These are phyloP conservation scores for Linnemannia elongata DNA, from an alignment of 192 early-diverging fungal genomes.

Conservation along the genomic window DNA sequence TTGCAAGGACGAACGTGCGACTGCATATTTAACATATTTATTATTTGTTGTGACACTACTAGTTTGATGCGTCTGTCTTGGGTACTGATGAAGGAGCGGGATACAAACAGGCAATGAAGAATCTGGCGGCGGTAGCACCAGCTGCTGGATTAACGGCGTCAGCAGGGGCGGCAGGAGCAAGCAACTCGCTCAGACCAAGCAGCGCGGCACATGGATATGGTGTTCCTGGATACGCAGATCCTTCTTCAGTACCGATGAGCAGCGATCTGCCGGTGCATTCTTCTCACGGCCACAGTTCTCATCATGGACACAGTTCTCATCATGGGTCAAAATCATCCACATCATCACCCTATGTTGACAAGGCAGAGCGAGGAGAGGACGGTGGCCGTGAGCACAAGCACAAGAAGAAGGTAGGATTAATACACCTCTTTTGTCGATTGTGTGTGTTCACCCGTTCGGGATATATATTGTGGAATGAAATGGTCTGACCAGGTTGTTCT, in stretches of 20 bases:
- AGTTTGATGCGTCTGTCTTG: slow-evolving; percentile 51
- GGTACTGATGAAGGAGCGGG: slow-evolving; percentile 40
- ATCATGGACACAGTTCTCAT: slow-evolving; percentile 26
- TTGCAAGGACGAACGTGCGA: neutral
- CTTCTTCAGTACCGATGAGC: neutral
- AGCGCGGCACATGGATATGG: slow-evolving; percentile 12
- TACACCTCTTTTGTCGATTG: neutral
- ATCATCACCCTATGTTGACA: slow-evolving; percentile 48
- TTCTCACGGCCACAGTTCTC: slow-evolving; percentile 19
- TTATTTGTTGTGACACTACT: neutral
- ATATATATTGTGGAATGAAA: neutral
- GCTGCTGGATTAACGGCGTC: neutral
- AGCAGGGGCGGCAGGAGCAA: neutral
- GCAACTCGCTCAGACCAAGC: slow-evolving; percentile 15
- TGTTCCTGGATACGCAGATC: slow-evolving; percentile 14
- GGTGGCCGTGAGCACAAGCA: slow-evolving; percentile 44
- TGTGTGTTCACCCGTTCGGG: neutral
- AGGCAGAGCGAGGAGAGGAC: slow-evolving; percentile 42
- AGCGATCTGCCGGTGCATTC: slow-evolving; percentile 9
- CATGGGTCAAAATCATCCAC: slow-evolving; percentile 45
- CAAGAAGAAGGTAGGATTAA: slow-evolving; percentile 47
- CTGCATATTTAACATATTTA: neutral
- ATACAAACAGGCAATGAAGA: slow-evolving; percentile 17
- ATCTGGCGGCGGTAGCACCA: neutral
- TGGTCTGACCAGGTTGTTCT: neutral